These are phyloP conservation scores for Saccharum spontaneum DNA, from an alignment of 176 grass and related monocot species.

Conservation along the genomic window DNA sequence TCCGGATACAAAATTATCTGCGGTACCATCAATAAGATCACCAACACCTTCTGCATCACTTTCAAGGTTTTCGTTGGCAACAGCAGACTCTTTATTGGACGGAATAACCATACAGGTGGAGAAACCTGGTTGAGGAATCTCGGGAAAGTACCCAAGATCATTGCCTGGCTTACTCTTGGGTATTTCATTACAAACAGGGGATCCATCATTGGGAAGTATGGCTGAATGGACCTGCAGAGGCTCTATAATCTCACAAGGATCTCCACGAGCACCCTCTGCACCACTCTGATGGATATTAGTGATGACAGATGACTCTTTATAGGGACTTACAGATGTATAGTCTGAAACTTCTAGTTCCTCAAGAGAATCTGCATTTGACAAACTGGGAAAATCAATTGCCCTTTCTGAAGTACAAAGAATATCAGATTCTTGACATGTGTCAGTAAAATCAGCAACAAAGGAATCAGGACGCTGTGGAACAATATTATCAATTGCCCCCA, in stretches of 20 bases:
- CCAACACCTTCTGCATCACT: slow-evolving; percentile 9
- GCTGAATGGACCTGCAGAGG: slow-evolving; percentile 20
- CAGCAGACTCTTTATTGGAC: slow-evolving; percentile 28
- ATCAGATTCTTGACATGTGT: slow-evolving; percentile 14
- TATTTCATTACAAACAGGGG: slow-evolving; percentile 37
- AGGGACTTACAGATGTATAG: slow-evolving; percentile 25
- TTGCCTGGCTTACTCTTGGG: slow-evolving; percentile 29
- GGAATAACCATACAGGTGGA: slow-evolving; percentile 11
- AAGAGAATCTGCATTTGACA: slow-evolving; percentile 48
- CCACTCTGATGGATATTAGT: slow-evolving; percentile 17
- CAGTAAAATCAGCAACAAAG: slow-evolving; percentile 29
- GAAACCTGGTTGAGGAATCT: slow-evolving; percentile 26
- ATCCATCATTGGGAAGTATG: slow-evolving; percentile 7
- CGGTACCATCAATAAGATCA: not conserved
- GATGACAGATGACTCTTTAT: slow-evolving; percentile 29
- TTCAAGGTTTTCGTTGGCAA: slow-evolving; percentile 16
- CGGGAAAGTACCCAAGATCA: slow-evolving; percentile 18
- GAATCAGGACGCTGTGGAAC: slow-evolving; percentile 43
- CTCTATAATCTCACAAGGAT: slow-evolving; percentile 44
- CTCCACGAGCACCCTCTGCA: slow-evolving; percentile 5
- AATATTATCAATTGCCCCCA: slow-evolving; percentile 28
- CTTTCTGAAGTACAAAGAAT: slow-evolving; percentile 27
- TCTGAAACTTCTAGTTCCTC: slow-evolving; percentile 27
- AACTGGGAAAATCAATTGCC: slow-evolving; percentile 28
- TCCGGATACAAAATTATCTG: slow-evolving; percentile 4